These are phyloP conservation scores for Evansstolkia leycettana DNA, from an alignment of 495 filamentous ascomycete genomes.

Conservation along the genomic window DNA sequence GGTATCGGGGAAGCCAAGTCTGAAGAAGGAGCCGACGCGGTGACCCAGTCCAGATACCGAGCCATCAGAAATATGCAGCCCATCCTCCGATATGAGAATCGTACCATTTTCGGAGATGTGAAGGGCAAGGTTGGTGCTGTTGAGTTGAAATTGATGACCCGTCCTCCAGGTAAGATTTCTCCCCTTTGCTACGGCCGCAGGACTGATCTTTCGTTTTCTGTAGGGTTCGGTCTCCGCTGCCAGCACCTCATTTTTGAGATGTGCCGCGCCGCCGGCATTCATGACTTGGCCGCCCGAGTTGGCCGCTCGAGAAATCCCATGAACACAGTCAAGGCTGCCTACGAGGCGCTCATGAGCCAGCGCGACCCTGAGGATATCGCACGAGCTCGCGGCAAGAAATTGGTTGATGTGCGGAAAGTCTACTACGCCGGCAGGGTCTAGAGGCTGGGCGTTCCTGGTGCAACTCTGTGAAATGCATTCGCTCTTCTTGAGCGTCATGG, in stretches of 20 bases:
- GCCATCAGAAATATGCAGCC: slow-evolving; percentile 83
- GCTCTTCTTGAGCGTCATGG: no score
- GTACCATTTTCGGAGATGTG: slow-evolving; percentile 83
- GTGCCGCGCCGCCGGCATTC: slow-evolving; percentile 67
- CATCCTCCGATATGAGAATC: slow-evolving; percentile 73
- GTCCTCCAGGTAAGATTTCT: slow-evolving; percentile 67
- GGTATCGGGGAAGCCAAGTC: slow-evolving; percentile 86
- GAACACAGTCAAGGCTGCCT: slow-evolving; percentile 90
- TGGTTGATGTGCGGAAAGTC: slow-evolving; percentile 92
- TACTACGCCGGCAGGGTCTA: slow-evolving; percentile 78
- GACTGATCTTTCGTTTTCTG: not conserved
- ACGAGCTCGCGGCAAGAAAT: slow-evolving; percentile 73
- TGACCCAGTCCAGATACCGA: slow-evolving; percentile 51
- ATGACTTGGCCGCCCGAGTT: slow-evolving; percentile 72
- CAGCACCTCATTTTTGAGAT: slow-evolving; percentile 90
- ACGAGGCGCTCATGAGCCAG: slow-evolving; percentile 71
- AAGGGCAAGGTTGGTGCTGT: slow-evolving; percentile 75
- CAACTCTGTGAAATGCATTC: no score
- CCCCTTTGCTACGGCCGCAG: not conserved
- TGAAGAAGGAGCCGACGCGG: slow-evolving; percentile 52
- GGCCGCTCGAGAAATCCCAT: slow-evolving; percentile 77
- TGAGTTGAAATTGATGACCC: slow-evolving; percentile 61
- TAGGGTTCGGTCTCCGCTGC: slow-evolving; percentile 85
- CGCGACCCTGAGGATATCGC: slow-evolving; percentile 80
- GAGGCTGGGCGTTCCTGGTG: not conserved